These are phyloP conservation scores for Cladosporium colombiae DNA, from an alignment of 2,329 filamentous ascomycete genomes.

Conservation along the genomic window DNA sequence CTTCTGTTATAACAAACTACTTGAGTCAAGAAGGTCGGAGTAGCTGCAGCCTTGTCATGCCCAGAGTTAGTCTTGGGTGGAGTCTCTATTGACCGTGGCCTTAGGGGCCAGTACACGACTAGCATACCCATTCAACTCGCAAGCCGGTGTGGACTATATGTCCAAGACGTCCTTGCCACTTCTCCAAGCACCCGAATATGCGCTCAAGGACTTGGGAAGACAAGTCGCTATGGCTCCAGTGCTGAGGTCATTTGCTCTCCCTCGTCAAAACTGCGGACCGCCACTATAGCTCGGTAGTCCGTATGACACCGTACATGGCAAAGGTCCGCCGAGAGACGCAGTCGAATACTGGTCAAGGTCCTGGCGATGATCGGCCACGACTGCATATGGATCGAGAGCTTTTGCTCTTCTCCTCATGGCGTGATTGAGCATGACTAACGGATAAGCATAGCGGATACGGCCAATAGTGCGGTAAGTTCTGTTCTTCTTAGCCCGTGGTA, in stretches of 20 bases:
- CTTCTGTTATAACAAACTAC: neutral
- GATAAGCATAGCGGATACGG: neutral
- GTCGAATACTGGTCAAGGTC: neutral
- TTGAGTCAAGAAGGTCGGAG: neutral
- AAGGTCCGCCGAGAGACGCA: neutral
- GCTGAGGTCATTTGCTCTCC: neutral
- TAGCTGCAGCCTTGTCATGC: slow-evolving; percentile 6
- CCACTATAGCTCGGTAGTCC: neutral
- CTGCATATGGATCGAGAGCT: neutral
- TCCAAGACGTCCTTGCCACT: neutral
- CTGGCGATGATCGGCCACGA: neutral
- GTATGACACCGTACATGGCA: neutral
- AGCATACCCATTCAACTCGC: neutral
- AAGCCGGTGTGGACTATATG: neutral
- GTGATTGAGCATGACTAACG: neutral
- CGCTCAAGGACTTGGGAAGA: neutral
- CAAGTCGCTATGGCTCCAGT: neutral
- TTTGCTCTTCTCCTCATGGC: neutral
- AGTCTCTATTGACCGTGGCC: neutral
- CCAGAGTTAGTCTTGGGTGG: neutral
- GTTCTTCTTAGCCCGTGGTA: neutral
- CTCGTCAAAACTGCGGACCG: neutral
- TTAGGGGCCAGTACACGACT: neutral
- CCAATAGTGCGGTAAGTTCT: neutral
- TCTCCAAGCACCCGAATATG: neutral